These are phyloP conservation scores for Pilaira anomala DNA, from an alignment of 192 early-diverging fungal species.

Conservation along the genomic window DNA sequence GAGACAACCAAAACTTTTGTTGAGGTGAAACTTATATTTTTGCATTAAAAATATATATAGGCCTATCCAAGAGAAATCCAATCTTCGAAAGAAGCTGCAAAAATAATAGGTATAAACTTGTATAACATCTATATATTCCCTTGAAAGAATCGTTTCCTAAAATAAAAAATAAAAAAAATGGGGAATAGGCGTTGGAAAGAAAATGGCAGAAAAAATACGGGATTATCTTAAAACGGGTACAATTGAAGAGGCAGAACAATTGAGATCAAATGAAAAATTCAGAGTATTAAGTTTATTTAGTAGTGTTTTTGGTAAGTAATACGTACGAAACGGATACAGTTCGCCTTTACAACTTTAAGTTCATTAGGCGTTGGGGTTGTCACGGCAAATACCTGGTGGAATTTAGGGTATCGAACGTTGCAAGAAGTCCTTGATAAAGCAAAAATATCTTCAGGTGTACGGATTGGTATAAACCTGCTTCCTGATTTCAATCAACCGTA, in stretches of 20 bases:
- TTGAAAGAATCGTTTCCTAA: neutral
- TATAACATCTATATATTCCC: too few species aligned
- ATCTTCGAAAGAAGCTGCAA: slow-evolving; percentile 25
- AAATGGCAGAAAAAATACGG: slow-evolving; percentile 22
- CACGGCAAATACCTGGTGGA: slow-evolving; percentile 29
- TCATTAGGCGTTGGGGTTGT: slow-evolving; percentile 18
- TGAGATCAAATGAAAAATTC: slow-evolving; percentile 14
- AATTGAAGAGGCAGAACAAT: slow-evolving; percentile 27
- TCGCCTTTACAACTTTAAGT: too few species aligned
- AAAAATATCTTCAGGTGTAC: slow-evolving; percentile 7
- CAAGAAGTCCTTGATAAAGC: slow-evolving; percentile 26
- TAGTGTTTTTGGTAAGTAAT: slow-evolving; percentile 21
- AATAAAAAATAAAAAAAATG: neutral
- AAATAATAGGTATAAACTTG: slow-evolving; percentile 24
- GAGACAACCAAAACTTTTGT: neutral
- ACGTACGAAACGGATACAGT: too few species aligned
- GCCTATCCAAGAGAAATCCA: slow-evolving; percentile 31
- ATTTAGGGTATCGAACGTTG: slow-evolving; percentile 27
- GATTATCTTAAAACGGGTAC: slow-evolving; percentile 21
- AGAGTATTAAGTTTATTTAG: slow-evolving; percentile 19
- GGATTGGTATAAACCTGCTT: slow-evolving; percentile 29
- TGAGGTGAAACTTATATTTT: too few species aligned
- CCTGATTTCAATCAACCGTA: slow-evolving; percentile 31
- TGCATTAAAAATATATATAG: slow-evolving; percentile 1
- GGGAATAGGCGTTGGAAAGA: slow-evolving; percentile 27